A percentile compares a stretch with the other conserved stretches of the same genome.
phyloP scores from a whole-genome alignment of 2,329 filamentous ascomycete species.

The Pyricularia sp. region DNA sequence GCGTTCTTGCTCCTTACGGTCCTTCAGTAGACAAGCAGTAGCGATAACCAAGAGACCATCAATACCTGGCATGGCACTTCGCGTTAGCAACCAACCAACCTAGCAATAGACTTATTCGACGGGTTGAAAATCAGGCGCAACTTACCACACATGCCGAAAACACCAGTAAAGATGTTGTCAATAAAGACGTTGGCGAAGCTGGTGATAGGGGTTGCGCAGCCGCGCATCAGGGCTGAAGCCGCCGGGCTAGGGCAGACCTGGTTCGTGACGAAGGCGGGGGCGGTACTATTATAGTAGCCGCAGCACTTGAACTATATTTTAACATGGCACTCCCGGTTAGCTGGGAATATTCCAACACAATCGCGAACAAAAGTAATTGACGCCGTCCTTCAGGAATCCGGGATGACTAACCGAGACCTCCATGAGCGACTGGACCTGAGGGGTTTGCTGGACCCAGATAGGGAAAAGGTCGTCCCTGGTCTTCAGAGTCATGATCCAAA shows the following conservation, averaged over 20 bases:
- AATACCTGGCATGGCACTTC: constrained; percentile 26
- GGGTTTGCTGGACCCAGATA: constrained; percentile 51
- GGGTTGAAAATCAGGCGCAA: background rate
- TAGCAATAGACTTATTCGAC: no score
- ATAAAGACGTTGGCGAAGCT: constrained; percentile 62
- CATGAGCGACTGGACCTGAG: constrained; percentile 54
- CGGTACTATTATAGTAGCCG: constrained; percentile 65
- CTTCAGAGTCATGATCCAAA: constrained; percentile 67
- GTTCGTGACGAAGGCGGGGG: constrained; percentile 64
- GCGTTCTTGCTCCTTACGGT: constrained; percentile 68
- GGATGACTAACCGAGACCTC: constrained; percentile 51
- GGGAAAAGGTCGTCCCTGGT: constrained; percentile 52
- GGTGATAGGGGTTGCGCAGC: constrained; percentile 60
- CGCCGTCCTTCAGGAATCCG: background rate
- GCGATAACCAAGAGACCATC: constrained; percentile 61
- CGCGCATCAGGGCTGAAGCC: constrained; percentile 58
- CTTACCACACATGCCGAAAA: constrained; percentile 66
- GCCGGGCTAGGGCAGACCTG: constrained; percentile 58
- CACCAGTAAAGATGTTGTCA: constrained; percentile 67
- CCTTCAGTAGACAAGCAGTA: constrained; percentile 68
- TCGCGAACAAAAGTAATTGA: background rate
- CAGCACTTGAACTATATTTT: constrained; percentile 63
- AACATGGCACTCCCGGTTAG: background rate
- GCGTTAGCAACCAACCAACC: constrained; percentile 9
- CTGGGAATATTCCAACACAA: background rate